phyloP scores from a whole-genome alignment of 1,284 basidiomycete species.

The Cerioporus squamosus region DNA sequence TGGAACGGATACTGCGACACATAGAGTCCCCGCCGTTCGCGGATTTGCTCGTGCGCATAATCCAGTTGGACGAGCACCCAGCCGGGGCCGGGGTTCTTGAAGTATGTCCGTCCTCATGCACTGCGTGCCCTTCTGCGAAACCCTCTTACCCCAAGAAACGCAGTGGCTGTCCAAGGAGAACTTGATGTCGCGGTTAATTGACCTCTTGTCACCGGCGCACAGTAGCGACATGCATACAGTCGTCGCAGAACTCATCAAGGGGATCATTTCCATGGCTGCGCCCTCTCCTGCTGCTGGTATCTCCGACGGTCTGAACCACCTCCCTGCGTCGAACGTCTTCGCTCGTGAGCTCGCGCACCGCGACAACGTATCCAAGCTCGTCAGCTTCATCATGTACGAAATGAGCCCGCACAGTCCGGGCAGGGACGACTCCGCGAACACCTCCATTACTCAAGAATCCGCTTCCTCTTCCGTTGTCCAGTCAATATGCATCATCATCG shows the following conservation, averaged over 20 bases:
- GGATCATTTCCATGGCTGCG: slow-evolving; percentile 93
- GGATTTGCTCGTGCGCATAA: slow-evolving; percentile 90
- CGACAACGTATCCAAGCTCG: slow-evolving; percentile 75
- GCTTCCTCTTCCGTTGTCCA: slow-evolving; percentile 89
- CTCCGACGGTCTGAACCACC: slow-evolving; percentile 67
- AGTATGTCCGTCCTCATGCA: slow-evolving; percentile 55
- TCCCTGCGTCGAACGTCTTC: slow-evolving; percentile 84
- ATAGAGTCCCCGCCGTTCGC: slow-evolving; percentile 92
- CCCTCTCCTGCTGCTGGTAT: slow-evolving; percentile 80
- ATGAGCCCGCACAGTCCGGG: slow-evolving; percentile 40
- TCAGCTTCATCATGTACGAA: slow-evolving; percentile 82
- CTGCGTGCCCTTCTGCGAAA: slow-evolving; percentile 32
- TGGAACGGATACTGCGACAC: slow-evolving; percentile 85
- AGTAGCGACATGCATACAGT: slow-evolving; percentile 85
- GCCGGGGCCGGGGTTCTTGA: slow-evolving; percentile 84
- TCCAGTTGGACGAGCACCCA: slow-evolving; percentile 91
- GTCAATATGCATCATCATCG: slow-evolving; percentile 90
- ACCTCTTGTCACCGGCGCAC: slow-evolving; percentile 82
- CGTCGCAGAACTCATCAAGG: slow-evolving; percentile 92
- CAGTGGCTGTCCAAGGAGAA: slow-evolving; percentile 90
- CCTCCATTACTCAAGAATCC: slow-evolving; percentile 55
- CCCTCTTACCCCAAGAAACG: slow-evolving; percentile 39
- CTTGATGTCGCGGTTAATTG: slow-evolving; percentile 83
- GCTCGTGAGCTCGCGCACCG: slow-evolving; percentile 88
- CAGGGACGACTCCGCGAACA: slow-evolving; percentile 26